Evolutionary conservation across 2,329 filamentous ascomycete genomes (phyloP), one percentile per base, ranked within the genome.

Genomic region (Pseudogymnoascus sp.): DNA sequence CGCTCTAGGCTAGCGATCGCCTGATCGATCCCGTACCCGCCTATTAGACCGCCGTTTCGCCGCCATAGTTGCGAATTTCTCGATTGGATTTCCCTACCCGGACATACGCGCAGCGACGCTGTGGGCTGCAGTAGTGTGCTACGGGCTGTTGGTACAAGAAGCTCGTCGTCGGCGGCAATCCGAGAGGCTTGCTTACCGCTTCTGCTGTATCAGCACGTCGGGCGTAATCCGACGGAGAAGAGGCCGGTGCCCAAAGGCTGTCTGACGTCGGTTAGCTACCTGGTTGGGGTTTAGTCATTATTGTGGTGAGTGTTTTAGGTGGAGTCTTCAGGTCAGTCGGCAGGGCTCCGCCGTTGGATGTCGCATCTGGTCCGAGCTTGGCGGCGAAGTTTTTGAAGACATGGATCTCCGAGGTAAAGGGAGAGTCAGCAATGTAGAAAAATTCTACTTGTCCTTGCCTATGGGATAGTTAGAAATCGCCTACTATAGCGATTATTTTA

Each of bases 1-100:
- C n/a, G 4, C 7, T 22, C 10, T 11, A 56, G 22, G n/a, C 50
- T 56, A 56, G 50, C 50, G 50, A 56, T 56, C 50, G 50, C 50
- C 50, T 56, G 50, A 56, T 56, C 50, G 50, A 8, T 56, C 50
- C 50, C 50, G 50, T n/a, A 56, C 50, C 50, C 50, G 50, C 50
- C 28, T 22, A 56, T 56, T 33, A 56, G 50, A 14, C 28, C 50
- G 28, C n/a, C 31, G 50, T 33, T 56, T 35, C 50, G 50, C 50
- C 50, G 50, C 6, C 28, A 35, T 8, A 56, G 28, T 28, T 33
- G 40, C n/a, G 10, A 19, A 14, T 56, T 33, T 33, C 16, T 19
- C 24, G 50, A 56, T 33, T 33, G n/a, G 26, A 11, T 56, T 14
- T 35, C 26, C 35, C 2, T 19, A 14, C 28, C 50, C 50, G 28